Conservation (phyloP, 345 rosid genomes). For the Dipteronia sinensis region DNA sequence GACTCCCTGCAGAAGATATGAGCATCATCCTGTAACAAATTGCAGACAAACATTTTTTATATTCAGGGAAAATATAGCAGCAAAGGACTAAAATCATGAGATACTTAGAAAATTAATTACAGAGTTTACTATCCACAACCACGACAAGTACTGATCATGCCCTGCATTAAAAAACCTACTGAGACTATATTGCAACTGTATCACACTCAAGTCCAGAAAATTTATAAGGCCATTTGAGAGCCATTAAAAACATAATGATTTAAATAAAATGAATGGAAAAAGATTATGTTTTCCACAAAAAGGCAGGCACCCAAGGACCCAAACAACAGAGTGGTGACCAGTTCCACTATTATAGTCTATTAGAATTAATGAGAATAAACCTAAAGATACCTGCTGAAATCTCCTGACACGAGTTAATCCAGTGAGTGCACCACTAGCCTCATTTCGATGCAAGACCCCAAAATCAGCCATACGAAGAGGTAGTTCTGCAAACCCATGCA, state of each 20-base stretch:
- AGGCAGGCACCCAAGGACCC: neutral
- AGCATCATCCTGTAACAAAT: slow-evolving; percentile 84
- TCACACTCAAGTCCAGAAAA: neutral
- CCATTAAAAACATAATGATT: neutral
- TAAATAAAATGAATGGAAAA: neutral
- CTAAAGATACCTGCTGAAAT: slow-evolving; percentile 83
- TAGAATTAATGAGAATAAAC: neutral
- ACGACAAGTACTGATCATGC: neutral
- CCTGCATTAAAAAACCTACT: neutral
- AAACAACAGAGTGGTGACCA: neutral
- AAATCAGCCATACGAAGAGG: slow-evolving; percentile 95
- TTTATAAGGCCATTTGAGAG: neutral
- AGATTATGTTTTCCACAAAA: slow-evolving; percentile 7
- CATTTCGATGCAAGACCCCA: slow-evolving; percentile 95
- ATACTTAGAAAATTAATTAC: neutral
- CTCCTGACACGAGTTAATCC: slow-evolving; percentile 96
- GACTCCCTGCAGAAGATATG: slow-evolving; percentile 88
- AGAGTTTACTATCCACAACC: neutral
- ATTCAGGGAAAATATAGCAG: neutral
- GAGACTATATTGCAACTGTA: neutral
- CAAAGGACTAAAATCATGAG: slow-evolving; percentile 6
- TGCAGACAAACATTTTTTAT: neutral
- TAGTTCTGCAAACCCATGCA: slow-evolving; percentile 57
- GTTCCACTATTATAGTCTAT: neutral
- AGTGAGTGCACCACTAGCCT: slow-evolving; percentile 96